These are phyloP conservation scores for Lachancea nothofagi DNA, from an alignment of 805 yeast genomes.

Conservation along the genomic window DNA sequence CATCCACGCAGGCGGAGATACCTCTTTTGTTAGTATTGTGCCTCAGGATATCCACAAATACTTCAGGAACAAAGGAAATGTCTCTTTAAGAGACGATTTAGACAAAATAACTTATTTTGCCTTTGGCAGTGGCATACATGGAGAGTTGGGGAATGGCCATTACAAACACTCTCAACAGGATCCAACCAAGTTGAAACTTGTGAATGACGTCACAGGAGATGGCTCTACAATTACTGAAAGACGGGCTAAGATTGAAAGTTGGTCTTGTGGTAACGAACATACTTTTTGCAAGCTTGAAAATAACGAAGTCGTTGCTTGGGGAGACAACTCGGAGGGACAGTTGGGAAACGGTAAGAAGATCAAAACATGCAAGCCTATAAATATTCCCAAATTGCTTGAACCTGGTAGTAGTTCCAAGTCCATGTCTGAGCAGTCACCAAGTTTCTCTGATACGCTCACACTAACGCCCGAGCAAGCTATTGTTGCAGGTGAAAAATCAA, in stretches of 20 bases:
- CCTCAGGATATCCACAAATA: constrained; percentile 29
- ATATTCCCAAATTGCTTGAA: constrained; percentile 53
- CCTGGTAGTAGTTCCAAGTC: constrained; percentile 34
- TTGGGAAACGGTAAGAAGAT: constrained; percentile 74
- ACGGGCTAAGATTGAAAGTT: constrained; percentile 43
- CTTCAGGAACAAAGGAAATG: constrained; percentile 23
- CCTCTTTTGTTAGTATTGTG: constrained; percentile 47
- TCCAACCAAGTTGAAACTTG: constrained; percentile 50
- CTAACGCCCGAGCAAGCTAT: constrained; percentile 50
- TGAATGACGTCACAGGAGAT: constrained; percentile 44
- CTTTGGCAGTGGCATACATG: constrained; percentile 81
- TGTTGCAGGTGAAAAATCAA: constrained; percentile 54
- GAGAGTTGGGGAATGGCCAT: constrained; percentile 78
- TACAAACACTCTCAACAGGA: constrained; percentile 66
- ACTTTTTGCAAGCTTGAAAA: constrained; percentile 53
- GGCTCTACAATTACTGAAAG: constrained; percentile 31
- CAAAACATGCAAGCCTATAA: constrained; percentile 49
- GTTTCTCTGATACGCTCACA: constrained; percentile 42
- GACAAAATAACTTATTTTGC: constrained; percentile 42
- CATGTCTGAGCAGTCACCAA: constrained; percentile 19
- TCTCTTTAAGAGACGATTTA: constrained; percentile 21
- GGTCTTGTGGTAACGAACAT: constrained; percentile 66
- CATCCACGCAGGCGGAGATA: constrained; percentile 66
- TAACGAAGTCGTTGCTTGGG: constrained; percentile 72
- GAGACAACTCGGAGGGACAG: constrained; percentile 78